Evolutionary conservation across 1,284 basidiomycete genomes (phyloP).

Genomic region (Boletus hoseneyae): DNA sequence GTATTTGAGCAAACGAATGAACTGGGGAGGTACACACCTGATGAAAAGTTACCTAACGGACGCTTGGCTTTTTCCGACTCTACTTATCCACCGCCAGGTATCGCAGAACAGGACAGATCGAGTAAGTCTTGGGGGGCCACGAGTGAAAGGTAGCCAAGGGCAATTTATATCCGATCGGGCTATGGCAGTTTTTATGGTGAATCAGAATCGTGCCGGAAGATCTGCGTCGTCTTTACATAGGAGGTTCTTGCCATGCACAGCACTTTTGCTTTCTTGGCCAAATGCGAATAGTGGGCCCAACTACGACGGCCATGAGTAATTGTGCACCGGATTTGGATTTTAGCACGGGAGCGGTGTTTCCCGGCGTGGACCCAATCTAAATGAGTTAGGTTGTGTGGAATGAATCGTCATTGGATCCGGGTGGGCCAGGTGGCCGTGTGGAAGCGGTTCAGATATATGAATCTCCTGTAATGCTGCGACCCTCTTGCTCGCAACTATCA

Average conservation of each 20-base stretch:
- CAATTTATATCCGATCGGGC: slow-evolving; percentile 14
- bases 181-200: slow-evolving; percentile 6
- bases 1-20: no score
- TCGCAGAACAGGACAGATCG: background rate
- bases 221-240: slow-evolving; percentile 4
- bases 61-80: background rate
- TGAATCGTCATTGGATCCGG: background rate
- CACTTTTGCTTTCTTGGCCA: slow-evolving; percentile 11
- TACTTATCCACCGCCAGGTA: background rate
- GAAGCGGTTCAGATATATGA: no score
- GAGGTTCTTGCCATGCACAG: slow-evolving; percentile 1
- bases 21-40: slow-evolving; percentile 3
- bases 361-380: background rate
- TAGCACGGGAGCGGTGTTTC: background rate
- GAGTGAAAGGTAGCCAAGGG: background rate
- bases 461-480: no score
- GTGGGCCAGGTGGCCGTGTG: no score
- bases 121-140: background rate
- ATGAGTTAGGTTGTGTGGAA: background rate
- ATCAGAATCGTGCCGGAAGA: slow-evolving; percentile 7
- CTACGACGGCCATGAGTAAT: background rate
- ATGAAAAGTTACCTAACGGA: background rate
- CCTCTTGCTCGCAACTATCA: no score
- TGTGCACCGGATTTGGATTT: slow-evolving; percentile 7
- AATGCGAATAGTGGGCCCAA: slow-evolving; percentile 10